A percentile compares a stretch with the other conserved stretches of the same genome.
These are phyloP conservation scores for Oehlia diaphana DNA, from an alignment of 192 early-diverging fungal species.

Conservation along the genomic window DNA sequence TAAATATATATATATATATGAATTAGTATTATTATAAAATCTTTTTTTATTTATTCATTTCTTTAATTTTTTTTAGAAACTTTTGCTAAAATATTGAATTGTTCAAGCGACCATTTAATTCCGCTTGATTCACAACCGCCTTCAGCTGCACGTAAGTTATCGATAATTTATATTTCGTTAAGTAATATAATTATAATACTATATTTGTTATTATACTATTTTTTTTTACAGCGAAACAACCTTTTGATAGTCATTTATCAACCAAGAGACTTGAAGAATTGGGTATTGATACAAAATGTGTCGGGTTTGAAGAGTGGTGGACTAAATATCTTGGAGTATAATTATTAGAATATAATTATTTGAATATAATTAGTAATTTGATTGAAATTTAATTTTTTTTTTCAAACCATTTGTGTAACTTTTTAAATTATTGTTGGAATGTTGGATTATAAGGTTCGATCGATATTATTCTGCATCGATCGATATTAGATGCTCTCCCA, in stretches of 20 bases:
- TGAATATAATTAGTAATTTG: too few relatives aligned
- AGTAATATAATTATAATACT: too few relatives aligned
- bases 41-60: too few relatives aligned
- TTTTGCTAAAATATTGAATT: slow-evolving; percentile 47
- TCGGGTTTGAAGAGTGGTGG: slow-evolving; percentile 59
- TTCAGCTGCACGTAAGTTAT: slow-evolving; percentile 25
- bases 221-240: slow-evolving; percentile 50
- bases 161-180: background rate
- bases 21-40: too few relatives aligned
- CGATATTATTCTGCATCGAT: too few relatives aligned
- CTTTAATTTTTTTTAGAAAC: slow-evolving; percentile 36
- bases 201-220: too few relatives aligned
- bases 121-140: slow-evolving; percentile 37
- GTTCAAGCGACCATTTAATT: slow-evolving; percentile 52
- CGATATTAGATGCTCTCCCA: too few relatives aligned
- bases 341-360: background rate
- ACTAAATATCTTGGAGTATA: background rate
- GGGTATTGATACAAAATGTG: slow-evolving; percentile 51
- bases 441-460: too few relatives aligned
- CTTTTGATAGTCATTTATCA: slow-evolving; percentile 65
- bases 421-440: too few relatives aligned
- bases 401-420: too few relatives aligned
- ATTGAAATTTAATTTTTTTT: too few relatives aligned
- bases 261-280: slow-evolving; percentile 56
- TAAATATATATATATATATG: too few relatives aligned